These are phyloP conservation scores for Acidiella bohemica DNA, from an alignment of 495 filamentous ascomycete genomes.

Conservation along the genomic window DNA sequence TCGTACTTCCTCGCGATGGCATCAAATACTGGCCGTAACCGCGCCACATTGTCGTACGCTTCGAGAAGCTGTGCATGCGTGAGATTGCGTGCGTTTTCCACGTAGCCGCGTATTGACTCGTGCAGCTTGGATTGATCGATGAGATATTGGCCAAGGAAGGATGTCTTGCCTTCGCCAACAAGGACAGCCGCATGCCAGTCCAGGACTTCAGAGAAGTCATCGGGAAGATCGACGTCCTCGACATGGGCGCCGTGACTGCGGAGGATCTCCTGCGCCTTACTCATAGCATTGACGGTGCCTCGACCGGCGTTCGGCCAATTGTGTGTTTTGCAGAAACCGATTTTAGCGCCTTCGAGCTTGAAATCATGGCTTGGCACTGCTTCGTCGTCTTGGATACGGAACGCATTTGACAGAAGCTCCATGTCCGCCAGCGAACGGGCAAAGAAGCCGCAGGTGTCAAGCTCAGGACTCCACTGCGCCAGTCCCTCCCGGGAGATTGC, in stretches of 20 bases:
- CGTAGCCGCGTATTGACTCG: constrained; percentile 28
- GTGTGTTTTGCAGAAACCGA: constrained; percentile 36
- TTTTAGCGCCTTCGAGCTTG: constrained; percentile 30
- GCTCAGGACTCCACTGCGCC: constrained; percentile 34
- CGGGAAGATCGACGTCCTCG: constrained; percentile 35
- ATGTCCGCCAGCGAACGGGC: constrained; percentile 38
- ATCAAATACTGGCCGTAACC: constrained; percentile 35
- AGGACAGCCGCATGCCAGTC: constrained; percentile 33
- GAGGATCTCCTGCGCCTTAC: constrained; percentile 31
- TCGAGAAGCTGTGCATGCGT: constrained; percentile 31
- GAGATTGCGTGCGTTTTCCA: constrained; percentile 31
- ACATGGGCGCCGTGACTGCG: constrained; percentile 31
- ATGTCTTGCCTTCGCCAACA: constrained; percentile 30
- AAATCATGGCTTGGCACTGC: constrained; percentile 20
- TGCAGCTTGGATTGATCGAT: constrained; percentile 31
- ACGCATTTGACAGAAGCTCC: constrained; percentile 35
- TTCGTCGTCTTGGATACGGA: constrained; percentile 36
- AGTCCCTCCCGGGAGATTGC: constrained; percentile 41
- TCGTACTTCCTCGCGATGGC: constrained; percentile 34
- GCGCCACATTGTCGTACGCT: constrained; percentile 34
- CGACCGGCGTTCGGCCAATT: constrained; percentile 38
- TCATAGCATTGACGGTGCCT: constrained; percentile 33
- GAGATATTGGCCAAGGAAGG: constrained; percentile 36
- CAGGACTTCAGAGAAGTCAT: constrained; percentile 32
- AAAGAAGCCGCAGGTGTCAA: constrained; percentile 43